Percentiles rank a stretch among this genome's conserved stretches.
These are phyloP conservation scores for Raphanus raphanistrum DNA, from an alignment of 345 rosid species.

Conservation along the genomic window DNA sequence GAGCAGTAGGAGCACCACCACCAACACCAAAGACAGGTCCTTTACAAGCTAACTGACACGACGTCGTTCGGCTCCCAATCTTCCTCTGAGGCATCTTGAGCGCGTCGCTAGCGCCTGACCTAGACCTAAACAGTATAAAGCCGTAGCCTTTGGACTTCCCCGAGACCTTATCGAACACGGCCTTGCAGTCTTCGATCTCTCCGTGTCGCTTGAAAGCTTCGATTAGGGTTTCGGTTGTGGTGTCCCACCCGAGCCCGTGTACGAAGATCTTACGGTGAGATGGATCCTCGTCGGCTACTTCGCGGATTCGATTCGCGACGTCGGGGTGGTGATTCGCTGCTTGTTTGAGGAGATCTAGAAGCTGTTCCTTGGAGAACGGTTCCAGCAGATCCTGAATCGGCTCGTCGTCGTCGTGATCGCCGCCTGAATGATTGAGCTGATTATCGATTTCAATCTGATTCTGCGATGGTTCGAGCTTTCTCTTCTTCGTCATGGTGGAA, in stretches of 20 bases:
- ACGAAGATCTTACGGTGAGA: constrained; percentile 74
- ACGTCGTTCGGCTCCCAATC: constrained; percentile 62
- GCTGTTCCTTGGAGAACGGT: constrained; percentile 65
- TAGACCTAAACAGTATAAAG: constrained; percentile 63
- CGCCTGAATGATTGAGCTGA: constrained; percentile 4
- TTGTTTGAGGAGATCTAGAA: constrained; percentile 46
- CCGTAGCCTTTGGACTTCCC: constrained; percentile 89
- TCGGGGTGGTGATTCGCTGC: constrained; percentile 55
- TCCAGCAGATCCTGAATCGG: constrained; percentile 65
- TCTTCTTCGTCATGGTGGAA: constrained; percentile 58
- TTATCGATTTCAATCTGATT: constrained; percentile 27
- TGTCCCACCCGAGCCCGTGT: constrained; percentile 86
- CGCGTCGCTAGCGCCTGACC: constrained; percentile 65
- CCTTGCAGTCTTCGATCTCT: constrained; percentile 79
- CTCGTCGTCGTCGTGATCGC: constrained; percentile 45
- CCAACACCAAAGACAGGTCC: constrained; percentile 68
- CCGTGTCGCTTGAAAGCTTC: constrained; percentile 60
- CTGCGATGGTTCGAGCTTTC: constrained; percentile 50
- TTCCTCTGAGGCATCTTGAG: constrained; percentile 74
- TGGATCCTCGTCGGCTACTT: constrained; percentile 64
- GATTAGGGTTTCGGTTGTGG: constrained; percentile 58
- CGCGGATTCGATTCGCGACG: constrained; percentile 42
- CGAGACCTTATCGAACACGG: constrained; percentile 61
- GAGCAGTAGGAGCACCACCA: constrained; percentile 45
- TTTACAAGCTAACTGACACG: constrained; percentile 69